Base-by-base conservation (phyloP, 2,329 filamentous ascomycete species). In the Trichoderma sp. region DNA sequence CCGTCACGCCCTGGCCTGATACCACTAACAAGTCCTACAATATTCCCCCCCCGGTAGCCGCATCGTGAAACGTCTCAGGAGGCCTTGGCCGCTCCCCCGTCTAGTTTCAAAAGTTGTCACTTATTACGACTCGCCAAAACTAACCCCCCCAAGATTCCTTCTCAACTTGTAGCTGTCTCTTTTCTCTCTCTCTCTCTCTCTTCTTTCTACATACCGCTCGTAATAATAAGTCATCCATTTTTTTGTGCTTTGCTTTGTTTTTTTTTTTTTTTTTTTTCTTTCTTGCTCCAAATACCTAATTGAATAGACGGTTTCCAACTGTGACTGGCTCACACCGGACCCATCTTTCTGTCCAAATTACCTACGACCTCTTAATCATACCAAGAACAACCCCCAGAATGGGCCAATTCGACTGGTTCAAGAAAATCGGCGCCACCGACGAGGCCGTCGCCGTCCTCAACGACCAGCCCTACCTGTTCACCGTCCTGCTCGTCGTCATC, bases 401-500 rank as follows among this genome's bases (percentile, higher is more conserved):
- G 80, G 85, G 83, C 70, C 81, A 86, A 76, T 89, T 88, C 76
- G 84, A 84, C 76, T 89, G 84, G 81, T 84, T 89, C 72, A 75
- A 75, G 74, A 82, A 79, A 69, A 83, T 89, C 73, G 87, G 87
- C 77, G 87, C 86, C 59, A 88, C 87, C 21, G 80, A 82, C 43
- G 79, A 87, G 76, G 86, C 86, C 72, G 85, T 89, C 73, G 85
- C 85, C 71, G 83, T 84, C 65, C 81, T 89, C 76, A 88, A 89
- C 79, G 86, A 89, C 74, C 87, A 89, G 77, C 86, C 87, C 26
- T 79, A 84, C 70, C 80, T 89, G 66, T 88, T 89, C 79, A 85
- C 82, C 72, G 84, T 85, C 71, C 83, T 89, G 70, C 71, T 89
- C 71, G 76, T 87, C 75, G 85, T 86, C 69, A 80, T 89, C 68